These are phyloP conservation scores for Rheum nobile DNA, from an alignment of 148 eudicot genomes.

Conservation along the genomic window DNA sequence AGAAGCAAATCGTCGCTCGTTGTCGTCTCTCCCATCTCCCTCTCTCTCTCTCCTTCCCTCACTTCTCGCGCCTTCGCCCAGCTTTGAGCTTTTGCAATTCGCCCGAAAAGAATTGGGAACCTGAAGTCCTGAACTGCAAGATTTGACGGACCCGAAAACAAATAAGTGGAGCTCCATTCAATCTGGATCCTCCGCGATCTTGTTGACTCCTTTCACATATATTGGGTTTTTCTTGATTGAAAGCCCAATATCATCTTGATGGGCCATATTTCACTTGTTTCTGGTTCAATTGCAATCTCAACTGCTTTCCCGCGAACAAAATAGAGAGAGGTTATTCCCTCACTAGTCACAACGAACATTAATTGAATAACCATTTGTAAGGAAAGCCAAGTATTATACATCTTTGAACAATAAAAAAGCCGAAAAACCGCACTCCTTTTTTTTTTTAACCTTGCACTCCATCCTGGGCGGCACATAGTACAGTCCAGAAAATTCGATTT, in stretches of 20 bases:
- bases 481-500: too few relatives aligned
- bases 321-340: too few relatives aligned
- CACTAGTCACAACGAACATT: too few relatives aligned
- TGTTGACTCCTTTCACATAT: neutral
- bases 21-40: constrained; percentile 39
- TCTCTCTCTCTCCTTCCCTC: constrained; percentile 2
- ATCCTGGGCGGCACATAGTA: too few relatives aligned
- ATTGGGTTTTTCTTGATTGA: neutral
- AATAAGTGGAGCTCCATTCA: neutral
- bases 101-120: neutral
- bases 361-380: too few relatives aligned
- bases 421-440: too few relatives aligned
- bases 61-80: too few relatives aligned
- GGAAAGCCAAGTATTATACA: too few relatives aligned
- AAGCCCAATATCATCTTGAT: neutral
- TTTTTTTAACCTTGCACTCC: too few relatives aligned
- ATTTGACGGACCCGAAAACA: constrained; percentile 1
- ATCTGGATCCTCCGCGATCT: neutral
- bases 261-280: neutral
- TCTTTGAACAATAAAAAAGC: too few relatives aligned
- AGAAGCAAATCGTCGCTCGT: constrained; percentile 65
- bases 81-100: neutral
- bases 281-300: neutral
- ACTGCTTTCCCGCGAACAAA: too few relatives aligned
- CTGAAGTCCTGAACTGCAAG: neutral